A percentile compares a stretch with the other conserved stretches of the same genome.
Conservation (phyloP, 2,329 filamentous ascomycete species). For the Pyrenophora tritici-repentis region DNA sequence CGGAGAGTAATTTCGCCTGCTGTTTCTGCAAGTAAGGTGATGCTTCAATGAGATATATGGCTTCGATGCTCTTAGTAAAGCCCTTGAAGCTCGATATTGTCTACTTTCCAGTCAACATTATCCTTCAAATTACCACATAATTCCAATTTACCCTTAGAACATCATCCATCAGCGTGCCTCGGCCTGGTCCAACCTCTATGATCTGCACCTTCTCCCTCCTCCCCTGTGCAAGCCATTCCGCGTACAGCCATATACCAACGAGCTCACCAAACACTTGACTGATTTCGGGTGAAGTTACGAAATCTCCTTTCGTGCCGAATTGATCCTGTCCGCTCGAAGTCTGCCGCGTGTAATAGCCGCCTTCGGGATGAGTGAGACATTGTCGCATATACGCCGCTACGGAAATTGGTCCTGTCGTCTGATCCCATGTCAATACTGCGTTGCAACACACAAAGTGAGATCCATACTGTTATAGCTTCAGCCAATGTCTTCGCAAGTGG, state of each 20-base stretch:
- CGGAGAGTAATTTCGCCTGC: constrained; percentile 83
- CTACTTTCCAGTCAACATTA: constrained; percentile 58
- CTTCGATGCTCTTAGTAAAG: constrained; percentile 76
- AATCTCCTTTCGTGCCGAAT: constrained; percentile 92
- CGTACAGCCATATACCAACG: constrained; percentile 90
- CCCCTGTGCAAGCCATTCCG: constrained; percentile 95
- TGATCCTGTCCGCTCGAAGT: constrained; percentile 73
- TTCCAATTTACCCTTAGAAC: constrained; percentile 87
- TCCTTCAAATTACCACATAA: no score
- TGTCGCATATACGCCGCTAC: constrained; percentile 97
- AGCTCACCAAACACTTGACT: constrained; percentile 97
- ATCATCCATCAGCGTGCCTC: constrained; percentile 96
- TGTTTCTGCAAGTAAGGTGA: constrained; percentile 75
- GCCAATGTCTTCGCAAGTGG: constrained; percentile 85
- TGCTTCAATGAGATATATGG: constrained; percentile 95
- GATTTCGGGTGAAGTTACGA: constrained; percentile 96
- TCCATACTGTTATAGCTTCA: constrained; percentile 80
- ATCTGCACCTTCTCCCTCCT: constrained; percentile 76
- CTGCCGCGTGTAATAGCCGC: constrained; percentile 89
- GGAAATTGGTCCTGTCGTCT: constrained; percentile 87
- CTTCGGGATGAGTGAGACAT: constrained; percentile 87
- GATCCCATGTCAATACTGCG: constrained; percentile 8
- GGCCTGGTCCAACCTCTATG: constrained; percentile 91
- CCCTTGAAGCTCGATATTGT: constrained; percentile 82
- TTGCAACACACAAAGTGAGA: background rate